Conservation (phyloP, 164 flowering plant species). For the Annona cherimola region DNA sequence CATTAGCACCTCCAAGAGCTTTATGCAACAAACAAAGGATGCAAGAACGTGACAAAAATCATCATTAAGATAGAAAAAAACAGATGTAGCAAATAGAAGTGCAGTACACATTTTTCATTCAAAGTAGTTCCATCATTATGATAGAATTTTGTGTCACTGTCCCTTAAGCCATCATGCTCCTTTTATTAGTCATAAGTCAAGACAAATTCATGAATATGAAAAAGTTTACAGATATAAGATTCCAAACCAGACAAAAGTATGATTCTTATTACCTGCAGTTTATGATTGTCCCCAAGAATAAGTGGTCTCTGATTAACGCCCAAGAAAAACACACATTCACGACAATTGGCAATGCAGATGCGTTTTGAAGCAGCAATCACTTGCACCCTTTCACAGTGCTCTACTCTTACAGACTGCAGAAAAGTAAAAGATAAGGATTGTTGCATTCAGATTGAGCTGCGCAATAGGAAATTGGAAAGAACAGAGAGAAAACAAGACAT, state of each 20-base stretch:
- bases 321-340: constrained; percentile 88
- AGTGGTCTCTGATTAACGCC: constrained; percentile 96
- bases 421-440: neutral
- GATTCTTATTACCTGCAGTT: constrained; percentile 55
- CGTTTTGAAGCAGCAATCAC: constrained; percentile 82
- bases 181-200: neutral
- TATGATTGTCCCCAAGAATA: constrained; percentile 92
- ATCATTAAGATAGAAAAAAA: too few species aligned
- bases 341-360: constrained; percentile 89
- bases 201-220: neutral
- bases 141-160: neutral
- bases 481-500: too few species aligned
- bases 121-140: neutral
- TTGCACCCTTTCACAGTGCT: constrained; percentile 97
- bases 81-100: too few species aligned
- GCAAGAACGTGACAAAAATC: too few species aligned
- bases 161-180: neutral
- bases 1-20: neutral
- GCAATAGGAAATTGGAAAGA: too few species aligned
- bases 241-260: too few species aligned
- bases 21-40: too few species aligned
- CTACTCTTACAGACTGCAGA: constrained; percentile 81
- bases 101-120: too few species aligned
- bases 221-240: too few species aligned
- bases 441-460: constrained; percentile 5